These are phyloP conservation scores for Diospyros kaki DNA, from an alignment of 148 eudicot species.

Conservation along the genomic window DNA sequence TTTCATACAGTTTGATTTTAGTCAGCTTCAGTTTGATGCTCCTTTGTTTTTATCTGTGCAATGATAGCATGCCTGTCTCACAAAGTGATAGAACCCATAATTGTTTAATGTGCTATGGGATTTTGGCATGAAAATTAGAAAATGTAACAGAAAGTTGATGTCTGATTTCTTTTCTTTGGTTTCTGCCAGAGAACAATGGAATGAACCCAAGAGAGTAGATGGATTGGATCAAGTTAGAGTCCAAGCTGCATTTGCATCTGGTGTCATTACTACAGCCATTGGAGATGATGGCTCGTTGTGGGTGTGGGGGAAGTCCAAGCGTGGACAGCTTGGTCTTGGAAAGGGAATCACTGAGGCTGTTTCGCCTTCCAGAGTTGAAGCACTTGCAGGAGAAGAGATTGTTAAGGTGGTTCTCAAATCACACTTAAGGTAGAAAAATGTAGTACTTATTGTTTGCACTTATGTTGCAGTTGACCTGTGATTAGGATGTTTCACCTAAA, in stretches of 20 bases:
- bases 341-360: constrained; percentile 56
- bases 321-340: constrained; percentile 96
- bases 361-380: constrained; percentile 64
- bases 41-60: too few species aligned
- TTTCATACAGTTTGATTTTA: not conserved
- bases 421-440: constrained; percentile 43
- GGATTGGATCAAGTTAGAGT: constrained; percentile 62
- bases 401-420: constrained; percentile 63
- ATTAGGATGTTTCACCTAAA: not conserved
- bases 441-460: not conserved
- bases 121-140: not conserved
- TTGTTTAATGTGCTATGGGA: not conserved
- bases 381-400: constrained; percentile 68
- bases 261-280: constrained; percentile 75
- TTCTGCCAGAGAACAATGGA: constrained; percentile 64
- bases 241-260: constrained; percentile 81
- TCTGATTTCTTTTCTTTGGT: constrained; percentile 8
- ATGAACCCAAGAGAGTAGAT: constrained; percentile 68
- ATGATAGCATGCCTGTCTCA: too few species aligned
- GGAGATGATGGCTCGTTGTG: constrained; percentile 90
- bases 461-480: not conserved
- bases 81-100: not conserved
- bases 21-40: not conserved
- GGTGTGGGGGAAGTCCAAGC: constrained; percentile 99
- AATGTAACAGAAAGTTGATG: not conserved